These are phyloP conservation scores for Stevia rebaudiana DNA, from an alignment of 140 eudicot species.

Conservation along the genomic window DNA sequence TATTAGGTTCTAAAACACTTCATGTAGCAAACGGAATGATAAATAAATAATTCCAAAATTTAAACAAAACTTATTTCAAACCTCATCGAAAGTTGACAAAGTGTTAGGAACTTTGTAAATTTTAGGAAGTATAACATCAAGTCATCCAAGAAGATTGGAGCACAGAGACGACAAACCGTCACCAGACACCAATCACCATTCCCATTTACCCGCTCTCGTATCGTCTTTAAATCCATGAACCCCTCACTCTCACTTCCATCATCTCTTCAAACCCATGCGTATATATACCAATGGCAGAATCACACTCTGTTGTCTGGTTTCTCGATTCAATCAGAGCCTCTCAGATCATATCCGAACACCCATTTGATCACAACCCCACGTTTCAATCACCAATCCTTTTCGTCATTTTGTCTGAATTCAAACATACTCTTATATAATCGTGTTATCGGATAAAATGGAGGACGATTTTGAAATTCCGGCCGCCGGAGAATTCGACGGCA, in stretches of 20 bases:
- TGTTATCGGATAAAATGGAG: conserved; percentile 35
- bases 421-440: neutral
- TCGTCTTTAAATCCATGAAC: conserved; percentile 13
- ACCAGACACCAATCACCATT: conserved; percentile 18
- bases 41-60: too few relatives aligned
- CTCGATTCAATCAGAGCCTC: conserved; percentile 32
- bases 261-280: conserved; percentile 16
- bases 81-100: too few relatives aligned
- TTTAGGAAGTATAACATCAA: conserved; percentile 14
- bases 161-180: conserved; percentile 1
- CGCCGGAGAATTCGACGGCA: conserved; percentile 19
- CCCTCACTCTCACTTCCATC: neutral
- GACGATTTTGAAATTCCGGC: conserved; percentile 39
- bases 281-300: conserved; percentile 11
- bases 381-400: conserved; percentile 19
- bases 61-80: too few relatives aligned
- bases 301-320: neutral
- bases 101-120: neutral
- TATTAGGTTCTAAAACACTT: too few relatives aligned
- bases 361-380: conserved; percentile 24
- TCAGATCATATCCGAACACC: conserved; percentile 30
- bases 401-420: conserved; percentile 13
- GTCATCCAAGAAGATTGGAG: conserved; percentile 31
- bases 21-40: too few relatives aligned
- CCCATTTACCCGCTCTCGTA: conserved; percentile 23